These are phyloP conservation scores for Fusarium sp. DNA, from an alignment of 2,329 filamentous ascomycete genomes.

Conservation along the genomic window DNA sequence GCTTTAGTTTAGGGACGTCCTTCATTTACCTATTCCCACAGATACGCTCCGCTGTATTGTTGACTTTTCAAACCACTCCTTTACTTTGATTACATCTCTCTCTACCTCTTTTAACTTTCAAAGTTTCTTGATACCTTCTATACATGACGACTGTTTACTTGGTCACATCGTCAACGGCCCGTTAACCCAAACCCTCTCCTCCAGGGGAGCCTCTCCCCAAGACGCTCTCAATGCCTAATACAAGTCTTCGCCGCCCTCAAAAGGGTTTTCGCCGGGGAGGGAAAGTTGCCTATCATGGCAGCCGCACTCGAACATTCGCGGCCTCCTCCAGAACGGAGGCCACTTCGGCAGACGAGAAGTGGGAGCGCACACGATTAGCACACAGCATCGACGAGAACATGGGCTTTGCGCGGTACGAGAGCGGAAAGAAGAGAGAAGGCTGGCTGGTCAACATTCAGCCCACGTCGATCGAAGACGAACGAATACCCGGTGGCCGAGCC, in stretches of 20 bases:
- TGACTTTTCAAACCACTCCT: slow-evolving; percentile 31
- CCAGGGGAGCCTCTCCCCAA: slow-evolving; percentile 24
- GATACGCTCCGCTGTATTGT: slow-evolving; percentile 35
- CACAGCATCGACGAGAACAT: slow-evolving; percentile 93
- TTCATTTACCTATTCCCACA: slow-evolving; percentile 38
- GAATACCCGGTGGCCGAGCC: slow-evolving; percentile 82
- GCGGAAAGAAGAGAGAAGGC: slow-evolving; percentile 80
- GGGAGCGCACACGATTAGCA: slow-evolving; percentile 83
- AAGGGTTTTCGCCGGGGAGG: slow-evolving; percentile 75
- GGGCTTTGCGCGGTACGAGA: slow-evolving; percentile 92
- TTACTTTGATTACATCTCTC: slow-evolving; percentile 13
- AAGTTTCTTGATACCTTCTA: slow-evolving; percentile 2
- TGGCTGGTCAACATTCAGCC: slow-evolving; percentile 97
- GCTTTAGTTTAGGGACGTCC: slow-evolving; percentile 36
- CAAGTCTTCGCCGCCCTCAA: slow-evolving; percentile 66
- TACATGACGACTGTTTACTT: slow-evolving; percentile 30
- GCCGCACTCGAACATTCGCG: slow-evolving; percentile 78
- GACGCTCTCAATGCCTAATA: slow-evolving; percentile 64
- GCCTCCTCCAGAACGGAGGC: slow-evolving; percentile 81
- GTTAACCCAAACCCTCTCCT: slow-evolving; percentile 35
- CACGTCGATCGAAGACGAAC: slow-evolving; percentile 86
- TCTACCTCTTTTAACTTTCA: neutral
- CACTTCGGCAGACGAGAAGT: slow-evolving; percentile 91
- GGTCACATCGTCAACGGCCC: slow-evolving; percentile 22
- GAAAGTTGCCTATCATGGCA: slow-evolving; percentile 75